Evolutionary conservation across 2,329 filamentous ascomycete species (phyloP), one percentile per base, ranked within the genome.

Genomic region (Fusarium nelsonii): DNA sequence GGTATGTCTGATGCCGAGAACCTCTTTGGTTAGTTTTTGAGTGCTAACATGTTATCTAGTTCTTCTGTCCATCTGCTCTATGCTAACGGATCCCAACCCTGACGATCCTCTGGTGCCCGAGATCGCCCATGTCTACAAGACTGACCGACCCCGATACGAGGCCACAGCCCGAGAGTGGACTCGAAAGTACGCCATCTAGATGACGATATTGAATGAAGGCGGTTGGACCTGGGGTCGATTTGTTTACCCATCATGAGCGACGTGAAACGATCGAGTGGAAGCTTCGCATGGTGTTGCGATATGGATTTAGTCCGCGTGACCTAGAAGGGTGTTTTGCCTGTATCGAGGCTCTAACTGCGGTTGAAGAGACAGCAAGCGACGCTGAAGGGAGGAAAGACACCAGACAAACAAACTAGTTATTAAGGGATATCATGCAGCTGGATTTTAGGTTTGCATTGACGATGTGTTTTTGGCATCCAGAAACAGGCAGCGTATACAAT

Each of bases 41-140:
- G 49, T 28, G 53, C 50, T 69, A 44, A 61, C 41, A 18, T 28
- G 28, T 20, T 20, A n/a, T 12, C 5, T 65, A 98, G 96, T 99
- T 60, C 88, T 99, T 30, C 89, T 99, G 72, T 98, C 96, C 62
- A 99, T 99, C 87, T 99, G 96, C 88, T 99, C 96, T 55, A 98
- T 99, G 96, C 87, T 99, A 81, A 99, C 96, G 79, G 96, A 99
- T 85, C 96, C 96, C 75, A 99, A 99, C 88, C 96, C 96, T 71
- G 96, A 99, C 81, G 96, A 99, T 83, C 96, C 96, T 78, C 91
- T 99, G 74, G 96, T 99, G 67, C 96, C 96, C 70, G 96, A 99
- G 86, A 99, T 99, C 78, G 96, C 96, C 77, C 96, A 99, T 80
- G 94, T 98, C 80, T 99, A 99, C 92, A 99, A 99, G 91, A 97